phyloP scores from a whole-genome alignment of 352 stramenopile species.

The Plasmopara muralis region DNA sequence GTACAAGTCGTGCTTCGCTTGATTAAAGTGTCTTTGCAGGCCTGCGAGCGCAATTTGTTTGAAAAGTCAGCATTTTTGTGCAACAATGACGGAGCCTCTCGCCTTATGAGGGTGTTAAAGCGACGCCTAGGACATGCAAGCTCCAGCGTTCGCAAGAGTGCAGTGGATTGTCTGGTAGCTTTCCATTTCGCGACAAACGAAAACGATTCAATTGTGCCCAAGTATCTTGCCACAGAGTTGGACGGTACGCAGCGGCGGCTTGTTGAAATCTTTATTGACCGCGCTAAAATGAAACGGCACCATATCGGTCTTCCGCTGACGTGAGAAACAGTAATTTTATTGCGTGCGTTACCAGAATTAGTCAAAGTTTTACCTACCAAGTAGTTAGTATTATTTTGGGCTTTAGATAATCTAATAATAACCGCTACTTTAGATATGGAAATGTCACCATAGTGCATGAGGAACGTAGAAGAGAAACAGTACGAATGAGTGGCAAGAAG shows the following conservation, averaged over 20 bases:
- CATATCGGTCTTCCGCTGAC: constrained; percentile 10
- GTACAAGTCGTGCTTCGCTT: constrained; percentile 48
- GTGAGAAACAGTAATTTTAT: not conserved
- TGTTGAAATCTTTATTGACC: constrained; percentile 74
- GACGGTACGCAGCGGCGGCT: constrained; percentile 48
- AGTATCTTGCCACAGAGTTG: constrained; percentile 42
- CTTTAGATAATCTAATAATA: too few species aligned
- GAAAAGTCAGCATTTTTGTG: constrained; percentile 26
- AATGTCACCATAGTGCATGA: too few species aligned
- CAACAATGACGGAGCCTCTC: constrained; percentile 23
- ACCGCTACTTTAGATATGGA: too few species aligned
- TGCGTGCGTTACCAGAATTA: too few species aligned
- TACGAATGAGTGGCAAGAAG: too few species aligned
- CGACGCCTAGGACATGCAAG: constrained; percentile 39
- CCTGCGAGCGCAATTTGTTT: constrained; percentile 18
- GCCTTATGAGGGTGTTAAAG: constrained; percentile 30
- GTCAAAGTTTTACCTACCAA: too few species aligned
- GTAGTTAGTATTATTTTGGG: too few species aligned
- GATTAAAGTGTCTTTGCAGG: constrained; percentile 37
- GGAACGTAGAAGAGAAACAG: too few species aligned
- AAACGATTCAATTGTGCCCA: constrained; percentile 32
- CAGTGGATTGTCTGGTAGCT: constrained; percentile 59
- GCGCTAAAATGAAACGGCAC: constrained; percentile 38
- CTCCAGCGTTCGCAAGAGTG: constrained; percentile 59
- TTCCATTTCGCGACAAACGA: constrained; percentile 52